These are phyloP conservation scores for Thinopyrum elongatum DNA, from an alignment of 176 grass and related monocot species.

Conservation along the genomic window DNA sequence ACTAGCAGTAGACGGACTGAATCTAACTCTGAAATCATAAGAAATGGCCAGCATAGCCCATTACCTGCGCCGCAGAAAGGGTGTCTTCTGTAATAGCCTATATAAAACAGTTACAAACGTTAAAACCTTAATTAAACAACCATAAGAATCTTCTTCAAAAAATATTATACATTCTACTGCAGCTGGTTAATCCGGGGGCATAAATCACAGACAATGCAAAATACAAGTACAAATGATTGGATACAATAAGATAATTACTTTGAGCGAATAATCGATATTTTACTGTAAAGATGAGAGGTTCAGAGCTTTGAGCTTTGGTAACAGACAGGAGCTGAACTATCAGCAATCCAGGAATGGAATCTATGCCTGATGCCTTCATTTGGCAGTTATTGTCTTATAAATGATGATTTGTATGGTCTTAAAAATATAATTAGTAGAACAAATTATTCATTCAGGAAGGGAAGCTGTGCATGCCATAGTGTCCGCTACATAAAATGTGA, in stretches of 20 bases:
- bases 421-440: neutral
- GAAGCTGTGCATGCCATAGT: neutral
- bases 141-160: neutral
- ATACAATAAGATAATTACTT: neutral
- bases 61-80: slow-evolving; percentile 36
- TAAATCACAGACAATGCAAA: slow-evolving; percentile 2
- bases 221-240: neutral
- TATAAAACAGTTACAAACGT: slow-evolving; percentile 22
- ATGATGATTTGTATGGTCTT: neutral
- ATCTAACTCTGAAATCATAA: neutral
- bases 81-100: slow-evolving; percentile 44
- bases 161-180: neutral
- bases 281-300: neutral
- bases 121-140: slow-evolving; percentile 2
- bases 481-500: neutral
- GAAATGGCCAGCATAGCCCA: neutral
- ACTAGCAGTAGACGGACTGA: neutral
- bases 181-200: neutral
- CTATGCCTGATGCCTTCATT: neutral
- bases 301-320: neutral
- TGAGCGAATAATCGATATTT: neutral
- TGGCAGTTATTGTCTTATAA: neutral
- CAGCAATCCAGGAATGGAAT: neutral
- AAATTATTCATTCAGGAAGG: neutral
- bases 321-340: slow-evolving; percentile 1